Evolutionary conservation across 768 basidiomycete genomes (phyloP), one percentile per base, ranked within the genome.

Genomic region (Cystofilobasidium ferigula): DNA sequence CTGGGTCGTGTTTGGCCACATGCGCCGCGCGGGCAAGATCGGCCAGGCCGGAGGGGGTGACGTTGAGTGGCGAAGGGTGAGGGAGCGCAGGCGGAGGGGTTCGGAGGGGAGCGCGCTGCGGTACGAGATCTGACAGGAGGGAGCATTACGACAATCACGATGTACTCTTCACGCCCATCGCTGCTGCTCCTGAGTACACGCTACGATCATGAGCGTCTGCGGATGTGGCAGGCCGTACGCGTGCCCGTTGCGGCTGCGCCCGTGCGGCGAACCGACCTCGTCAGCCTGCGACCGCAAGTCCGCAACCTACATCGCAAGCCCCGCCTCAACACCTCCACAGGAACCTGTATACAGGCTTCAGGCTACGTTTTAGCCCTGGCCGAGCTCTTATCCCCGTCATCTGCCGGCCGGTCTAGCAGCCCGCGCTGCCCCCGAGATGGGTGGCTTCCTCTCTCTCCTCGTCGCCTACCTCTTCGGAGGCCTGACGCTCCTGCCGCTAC

Each of bases 1-100:
- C 14, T 54, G 32, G 28, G 51, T 54, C 51, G 51, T 54, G 13
- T 54, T 54, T 18, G 51, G 51, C 26, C 51, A 54, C 51, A 54
- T 54, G 51, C 51, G 30, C 14, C 51, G 51, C 9, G 51, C 51
- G 3, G 51, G 51, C 51, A 54, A 54, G 51, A 54, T 54, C 20
- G 51, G 51, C 14, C 51, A 47, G 45, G 3, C 45, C 30, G 48
- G 4, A 6, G 51, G 51, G 13, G 51, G 51, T 14, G 51, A 54
- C 28, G 51, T 3, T 2, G 51, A 54, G 30, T 54, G 51, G 51
- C 26, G 30, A 13, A 16, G 51, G 7, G 28, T 54, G 28, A 16
- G 51, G 7, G 51, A 54, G 51, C 51, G 51, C 7, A 26, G 13
- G 51, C 28, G 30, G 8, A n/a, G 7, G 51, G 7, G 51, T 6